These are phyloP conservation scores for Calophaca sinica DNA, from an alignment of 306 rosid genomes.

Conservation along the genomic window DNA sequence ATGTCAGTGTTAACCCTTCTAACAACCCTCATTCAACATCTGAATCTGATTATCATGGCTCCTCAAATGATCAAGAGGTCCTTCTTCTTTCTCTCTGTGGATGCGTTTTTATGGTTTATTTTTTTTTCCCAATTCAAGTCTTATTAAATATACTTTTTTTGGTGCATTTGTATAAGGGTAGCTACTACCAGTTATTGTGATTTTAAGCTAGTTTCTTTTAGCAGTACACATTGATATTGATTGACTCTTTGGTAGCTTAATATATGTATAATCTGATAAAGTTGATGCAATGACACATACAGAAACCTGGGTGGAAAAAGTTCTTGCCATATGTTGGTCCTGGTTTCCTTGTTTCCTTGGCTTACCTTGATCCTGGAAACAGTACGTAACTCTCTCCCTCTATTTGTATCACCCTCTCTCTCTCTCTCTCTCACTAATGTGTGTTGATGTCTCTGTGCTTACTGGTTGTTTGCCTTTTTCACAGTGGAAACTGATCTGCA, in stretches of 20 bases:
- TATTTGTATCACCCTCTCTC: too few species aligned
- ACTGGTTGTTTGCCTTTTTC: background rate
- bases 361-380: slow-evolving; percentile 95
- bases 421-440: background rate
- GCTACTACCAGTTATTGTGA: too few species aligned
- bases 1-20: too few species aligned
- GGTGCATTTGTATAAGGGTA: background rate
- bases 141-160: background rate
- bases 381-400: slow-evolving; percentile 56
- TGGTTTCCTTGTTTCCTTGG: slow-evolving; percentile 88
- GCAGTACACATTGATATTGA: background rate
- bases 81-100: background rate
- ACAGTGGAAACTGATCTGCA: slow-evolving; percentile 97
- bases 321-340: slow-evolving; percentile 75
- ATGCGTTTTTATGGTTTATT: too few species aligned
- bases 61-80: background rate
- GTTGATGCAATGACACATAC: background rate
- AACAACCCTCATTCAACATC: background rate
- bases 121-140: background rate
- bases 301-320: slow-evolving; percentile 72
- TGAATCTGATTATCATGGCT: background rate
- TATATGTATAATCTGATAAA: too few species aligned
- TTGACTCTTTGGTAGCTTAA: too few species aligned
- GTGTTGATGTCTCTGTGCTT: background rate
- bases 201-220: background rate